Conservation (phyloP, 2,329 filamentous ascomycete species). For the Trichoderma aggressivum region DNA sequence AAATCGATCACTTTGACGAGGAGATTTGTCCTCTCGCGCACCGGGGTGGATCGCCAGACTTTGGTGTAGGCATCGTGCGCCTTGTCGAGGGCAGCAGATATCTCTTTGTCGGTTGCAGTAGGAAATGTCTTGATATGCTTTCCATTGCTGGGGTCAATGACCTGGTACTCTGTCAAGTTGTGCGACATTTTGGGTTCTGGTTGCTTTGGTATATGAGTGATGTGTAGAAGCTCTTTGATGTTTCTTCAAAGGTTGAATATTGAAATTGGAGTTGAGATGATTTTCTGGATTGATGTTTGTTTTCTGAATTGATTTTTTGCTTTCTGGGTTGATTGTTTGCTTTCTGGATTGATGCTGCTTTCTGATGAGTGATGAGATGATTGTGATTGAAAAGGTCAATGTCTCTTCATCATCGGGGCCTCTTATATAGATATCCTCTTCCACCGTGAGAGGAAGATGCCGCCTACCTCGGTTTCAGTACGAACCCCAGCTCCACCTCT, state of each 20-base stretch:
- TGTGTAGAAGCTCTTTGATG: background rate
- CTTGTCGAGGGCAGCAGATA: conserved; percentile 3
- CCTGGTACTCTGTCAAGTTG: background rate
- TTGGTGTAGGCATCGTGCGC: conserved; percentile 1
- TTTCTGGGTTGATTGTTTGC: background rate
- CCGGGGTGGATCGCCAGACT: background rate
- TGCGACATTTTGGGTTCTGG: background rate
- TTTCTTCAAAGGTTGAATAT: background rate
- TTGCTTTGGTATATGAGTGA: background rate
- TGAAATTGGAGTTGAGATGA: background rate
- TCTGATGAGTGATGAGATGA: background rate
- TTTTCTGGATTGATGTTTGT: background rate
- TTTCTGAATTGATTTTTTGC: background rate
- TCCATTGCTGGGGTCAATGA: background rate
- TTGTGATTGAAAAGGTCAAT: background rate
- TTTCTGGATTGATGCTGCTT: background rate
- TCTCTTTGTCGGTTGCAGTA: background rate
- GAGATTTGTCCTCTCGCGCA: background rate
- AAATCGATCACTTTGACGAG: background rate
- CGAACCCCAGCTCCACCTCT: background rate
- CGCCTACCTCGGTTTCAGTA: background rate
- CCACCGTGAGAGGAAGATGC: background rate
- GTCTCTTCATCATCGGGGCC: background rate
- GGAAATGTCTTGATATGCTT: background rate
- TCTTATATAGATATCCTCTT: background rate